phyloP scores from a whole-genome alignment of 2,329 filamentous ascomycete species.

The Calonectria ilicicola region DNA sequence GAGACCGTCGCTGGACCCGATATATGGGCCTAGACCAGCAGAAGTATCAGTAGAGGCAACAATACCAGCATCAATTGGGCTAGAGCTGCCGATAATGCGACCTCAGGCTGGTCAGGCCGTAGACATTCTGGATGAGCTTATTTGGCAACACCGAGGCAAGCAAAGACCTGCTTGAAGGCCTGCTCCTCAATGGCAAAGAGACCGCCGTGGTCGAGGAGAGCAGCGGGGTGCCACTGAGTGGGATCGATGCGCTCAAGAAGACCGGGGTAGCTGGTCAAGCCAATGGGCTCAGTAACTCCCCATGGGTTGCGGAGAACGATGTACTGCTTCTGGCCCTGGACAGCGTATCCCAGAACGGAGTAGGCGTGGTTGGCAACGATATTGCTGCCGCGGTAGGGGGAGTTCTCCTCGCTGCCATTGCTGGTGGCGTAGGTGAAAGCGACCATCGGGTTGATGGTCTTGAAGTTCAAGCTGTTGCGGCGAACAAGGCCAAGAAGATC shows the following conservation, averaged over 20 bases:
- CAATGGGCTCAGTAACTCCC: conserved; percentile 56
- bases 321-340: conserved; percentile 52
- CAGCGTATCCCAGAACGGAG: conserved; percentile 54
- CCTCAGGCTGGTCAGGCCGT: neutral
- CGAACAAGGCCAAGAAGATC: conserved; percentile 55
- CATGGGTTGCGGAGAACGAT: conserved; percentile 58
- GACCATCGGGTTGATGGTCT: conserved; percentile 57
- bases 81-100: neutral
- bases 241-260: conserved; percentile 53
- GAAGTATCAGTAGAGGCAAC: neutral
- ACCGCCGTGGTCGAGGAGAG: conserved; percentile 51
- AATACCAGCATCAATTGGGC: neutral
- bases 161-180: conserved; percentile 53
- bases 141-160: conserved; percentile 40
- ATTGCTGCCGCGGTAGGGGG: conserved; percentile 53
- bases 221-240: conserved; percentile 51
- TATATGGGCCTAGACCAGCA: neutral
- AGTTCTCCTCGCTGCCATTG: conserved; percentile 25
- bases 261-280: conserved; percentile 53
- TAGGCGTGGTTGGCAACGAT: conserved; percentile 60
- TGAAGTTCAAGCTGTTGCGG: conserved; percentile 53
- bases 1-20: neutral
- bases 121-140: conserved; percentile 41
- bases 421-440: conserved; percentile 56
- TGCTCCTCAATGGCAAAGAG: conserved; percentile 51